Evolutionary conservation across 2,329 filamentous ascomycete species (phyloP).

Genomic region (Penicillium olsonii): DNA sequence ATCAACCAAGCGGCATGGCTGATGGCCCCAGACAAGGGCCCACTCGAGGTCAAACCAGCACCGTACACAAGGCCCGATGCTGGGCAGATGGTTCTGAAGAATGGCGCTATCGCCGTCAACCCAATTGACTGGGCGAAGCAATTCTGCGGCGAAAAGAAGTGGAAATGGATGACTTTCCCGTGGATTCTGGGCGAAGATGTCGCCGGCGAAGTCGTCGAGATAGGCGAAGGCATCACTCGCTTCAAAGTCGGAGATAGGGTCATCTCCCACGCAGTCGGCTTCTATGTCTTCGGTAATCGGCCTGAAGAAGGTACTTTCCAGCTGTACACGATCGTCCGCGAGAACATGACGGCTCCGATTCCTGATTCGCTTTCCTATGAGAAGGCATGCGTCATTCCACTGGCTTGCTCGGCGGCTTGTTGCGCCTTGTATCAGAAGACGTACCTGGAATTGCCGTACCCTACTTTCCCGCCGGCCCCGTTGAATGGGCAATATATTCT

Average conservation of each 20-base stretch:
- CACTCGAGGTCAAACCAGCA: slow-evolving; percentile 39
- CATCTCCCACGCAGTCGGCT: slow-evolving; percentile 12
- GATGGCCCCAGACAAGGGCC: slow-evolving; percentile 30
- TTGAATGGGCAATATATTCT: slow-evolving; percentile 3
- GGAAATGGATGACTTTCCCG: slow-evolving; percentile 31
- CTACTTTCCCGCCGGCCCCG: slow-evolving; percentile 1
- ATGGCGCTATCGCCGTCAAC: slow-evolving; percentile 46
- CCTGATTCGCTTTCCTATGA: slow-evolving; percentile 17
- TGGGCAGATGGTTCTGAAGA: slow-evolving; percentile 44
- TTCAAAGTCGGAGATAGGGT: slow-evolving; percentile 37
- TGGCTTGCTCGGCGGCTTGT: slow-evolving; percentile 23
- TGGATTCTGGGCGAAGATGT: slow-evolving; percentile 24
- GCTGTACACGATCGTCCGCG: slow-evolving; percentile 20
- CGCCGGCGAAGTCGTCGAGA: slow-evolving; percentile 36
- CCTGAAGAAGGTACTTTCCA: slow-evolving; percentile 26
- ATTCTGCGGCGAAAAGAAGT: slow-evolving; percentile 26
- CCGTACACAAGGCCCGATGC: slow-evolving; percentile 39
- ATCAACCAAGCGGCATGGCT: slow-evolving; percentile 35
- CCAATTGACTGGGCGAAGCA: slow-evolving; percentile 46
- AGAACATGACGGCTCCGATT: slow-evolving; percentile 15
- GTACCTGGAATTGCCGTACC: slow-evolving; percentile 17
- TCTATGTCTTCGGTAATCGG: slow-evolving; percentile 5
- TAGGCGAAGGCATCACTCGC: slow-evolving; percentile 27
- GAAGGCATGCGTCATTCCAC: slow-evolving; percentile 20
- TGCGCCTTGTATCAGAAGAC: slow-evolving; percentile 23